Base-by-base conservation (phyloP, 2,329 filamentous ascomycete genomes). In the Hypoxylon sp. region DNA sequence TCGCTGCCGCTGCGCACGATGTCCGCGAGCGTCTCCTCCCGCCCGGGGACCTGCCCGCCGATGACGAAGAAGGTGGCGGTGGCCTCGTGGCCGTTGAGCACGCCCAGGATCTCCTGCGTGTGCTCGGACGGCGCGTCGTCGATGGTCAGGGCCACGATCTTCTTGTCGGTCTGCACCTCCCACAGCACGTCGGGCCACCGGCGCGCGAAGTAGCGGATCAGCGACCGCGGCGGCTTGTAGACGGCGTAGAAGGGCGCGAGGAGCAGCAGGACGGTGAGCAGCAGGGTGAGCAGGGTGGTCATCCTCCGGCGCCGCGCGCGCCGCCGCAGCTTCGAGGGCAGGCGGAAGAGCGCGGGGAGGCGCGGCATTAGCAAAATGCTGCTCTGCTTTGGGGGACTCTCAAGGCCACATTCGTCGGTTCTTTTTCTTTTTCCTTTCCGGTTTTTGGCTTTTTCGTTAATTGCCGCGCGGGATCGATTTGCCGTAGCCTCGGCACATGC, bases 51-150 rank as follows among this genome's bases (percentile, higher is more conserved):
- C 79, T 97, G 93, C 2, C 85, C 85, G 7, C 93, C 93, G 71
- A 97, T 97, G 30, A 96, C 84, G 78, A 97, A 97, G 77, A 97
- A 96, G 0, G 93, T 97, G 0, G 93, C 93, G 18, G 83, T 87
- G 12, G 90, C 92, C 60, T 85, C 83, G 73, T 93, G 84, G 22
- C 82, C 81, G 55, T 83, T 80, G n/a, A 97, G 82, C 0, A 92
- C 80, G 44, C 87, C 79, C 57, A 93, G 80, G 63, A 97, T 93
- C 59, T 89, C 86, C 45, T 78, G 74, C 1, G 93, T 96, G 76
- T 92, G 84, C 44, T 84, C 78, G 1, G 91, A 94, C 0, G 93
- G 93, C 26, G 89, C 91, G 79, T 97, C 93, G 80, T 97, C 93
- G 73, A 97, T 90, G 0, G 93, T 97, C 38, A 97, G 83, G 0